Evolutionary conservation across 2,329 filamentous ascomycete species (phyloP).

Genomic region (Alternaria panax): DNA sequence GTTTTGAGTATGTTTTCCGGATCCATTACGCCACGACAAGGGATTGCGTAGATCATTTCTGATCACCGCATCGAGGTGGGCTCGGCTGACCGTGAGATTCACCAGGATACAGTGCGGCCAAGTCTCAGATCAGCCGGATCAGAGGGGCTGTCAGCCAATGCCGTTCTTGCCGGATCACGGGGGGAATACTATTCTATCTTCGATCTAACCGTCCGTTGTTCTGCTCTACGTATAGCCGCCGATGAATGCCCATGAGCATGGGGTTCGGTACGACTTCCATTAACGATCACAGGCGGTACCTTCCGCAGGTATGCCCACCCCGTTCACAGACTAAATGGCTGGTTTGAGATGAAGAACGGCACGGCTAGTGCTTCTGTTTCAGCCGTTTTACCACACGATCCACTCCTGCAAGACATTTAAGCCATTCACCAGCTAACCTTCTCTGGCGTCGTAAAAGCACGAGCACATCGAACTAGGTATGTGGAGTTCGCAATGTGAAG

Average conservation of each 20-base stretch:
- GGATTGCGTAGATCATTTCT: slow-evolving; percentile 44
- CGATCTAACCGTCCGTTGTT: slow-evolving; percentile 18
- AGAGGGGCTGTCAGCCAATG: slow-evolving; percentile 19
- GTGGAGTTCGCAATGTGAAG: slow-evolving; percentile 31
- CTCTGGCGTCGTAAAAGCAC: slow-evolving; percentile 23
- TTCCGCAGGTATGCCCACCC: slow-evolving; percentile 5
- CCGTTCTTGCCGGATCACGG: slow-evolving; percentile 22
- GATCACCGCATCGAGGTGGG: slow-evolving; percentile 32
- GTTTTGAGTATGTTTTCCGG: slow-evolving; percentile 44
- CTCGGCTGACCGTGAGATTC: slow-evolving; percentile 39
- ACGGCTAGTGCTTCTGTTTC: slow-evolving; percentile 26
- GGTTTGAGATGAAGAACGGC: slow-evolving; percentile 12
- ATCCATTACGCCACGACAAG: slow-evolving; percentile 42
- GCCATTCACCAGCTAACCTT: slow-evolving; percentile 16
- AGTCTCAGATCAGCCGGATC: slow-evolving; percentile 49
- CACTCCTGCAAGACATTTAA: slow-evolving; percentile 27
- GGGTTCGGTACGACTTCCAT: slow-evolving; percentile 29
- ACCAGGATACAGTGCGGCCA: slow-evolving; percentile 32
- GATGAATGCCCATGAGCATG: slow-evolving; percentile 32
- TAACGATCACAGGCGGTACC: slow-evolving; percentile 6
- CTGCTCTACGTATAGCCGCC: slow-evolving; percentile 18
- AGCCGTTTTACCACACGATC: slow-evolving; percentile 19
- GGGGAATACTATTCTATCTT: slow-evolving; percentile 13
- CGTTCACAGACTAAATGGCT: neutral
- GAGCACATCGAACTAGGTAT: slow-evolving; percentile 23